Evolutionary conservation across 1,284 basidiomycete species (phyloP), one percentile per base, ranked within the genome.

Genomic region (Phellopilus nigrolimitatus): DNA sequence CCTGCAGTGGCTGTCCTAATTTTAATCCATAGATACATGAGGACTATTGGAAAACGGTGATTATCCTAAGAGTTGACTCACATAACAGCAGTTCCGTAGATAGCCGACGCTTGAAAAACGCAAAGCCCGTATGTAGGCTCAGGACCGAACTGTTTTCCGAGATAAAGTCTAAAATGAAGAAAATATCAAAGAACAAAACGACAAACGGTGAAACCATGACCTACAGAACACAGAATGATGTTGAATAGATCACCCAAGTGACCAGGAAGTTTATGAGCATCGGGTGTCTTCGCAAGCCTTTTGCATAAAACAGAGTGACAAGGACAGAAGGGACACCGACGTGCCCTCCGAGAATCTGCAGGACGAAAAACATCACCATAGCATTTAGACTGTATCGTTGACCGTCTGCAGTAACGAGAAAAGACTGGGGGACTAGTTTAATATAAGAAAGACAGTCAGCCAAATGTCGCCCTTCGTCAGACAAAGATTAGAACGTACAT

Each of bases 301-400:
- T 45, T 1, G 36, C 12, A 22, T 40, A 3, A 19, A 40, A 44
- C 4, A 51, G 30, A 19, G 53, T 51, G 4, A 47, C 15, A n/a
- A 55, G 48, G 7, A 55, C 30, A 27, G 42, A 9, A 6, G 53
- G 53, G 15, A 55, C 30, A 10, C 48, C 48, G 22, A 51, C 15
- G 4, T 55, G 53, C 13, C 53, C 53, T 6, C 53, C 53, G 30
- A 55, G 13, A 15, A 55, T 55, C 34, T 51, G 49, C 9, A 55
- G 42, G 9, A 47, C 25, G 40, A 55, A 55, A 44, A 55, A 55
- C n/a, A 43, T 41, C 6, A 47, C 30, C n/a, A 43, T 15, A 10
- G 49, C 25, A 24, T 41, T 34, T 8, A 45, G 4, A 21, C 19
- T 30, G 28, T 38, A 49, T 4, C 45, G 22, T 7, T 36, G 37